Evolutionary conservation across 139 green algal species (phyloP).

Genomic region (Coelastrella sp.): DNA sequence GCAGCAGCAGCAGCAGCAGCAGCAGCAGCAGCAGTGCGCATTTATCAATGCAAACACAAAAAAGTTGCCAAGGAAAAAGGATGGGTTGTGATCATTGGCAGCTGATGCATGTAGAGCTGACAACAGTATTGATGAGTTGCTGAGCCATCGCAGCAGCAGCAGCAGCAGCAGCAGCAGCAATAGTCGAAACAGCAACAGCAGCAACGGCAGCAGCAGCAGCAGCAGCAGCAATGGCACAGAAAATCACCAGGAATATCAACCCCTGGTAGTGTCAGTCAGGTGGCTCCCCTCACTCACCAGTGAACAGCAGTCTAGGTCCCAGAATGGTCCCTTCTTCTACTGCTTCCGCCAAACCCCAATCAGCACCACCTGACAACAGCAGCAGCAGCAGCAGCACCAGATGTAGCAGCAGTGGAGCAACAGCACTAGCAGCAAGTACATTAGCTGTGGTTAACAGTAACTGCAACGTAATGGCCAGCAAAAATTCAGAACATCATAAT

Average conservation of each 20-base stretch:
- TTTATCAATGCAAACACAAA: not conserved
- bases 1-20: not conserved
- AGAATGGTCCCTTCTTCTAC: constrained; percentile 72
- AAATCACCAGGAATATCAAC: not conserved
- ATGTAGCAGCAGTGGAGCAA: not conserved
- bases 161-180: not conserved
- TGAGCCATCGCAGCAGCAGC: not conserved
- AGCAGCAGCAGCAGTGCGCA: not conserved
- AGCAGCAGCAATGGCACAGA: no score
- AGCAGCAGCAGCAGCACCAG: no score
- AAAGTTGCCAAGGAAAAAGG: not conserved
- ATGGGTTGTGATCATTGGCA: not conserved
- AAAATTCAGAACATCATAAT: no score
- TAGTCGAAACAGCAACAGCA: not conserved
- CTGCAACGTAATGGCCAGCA: no score
- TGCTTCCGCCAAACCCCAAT: constrained; percentile 74
- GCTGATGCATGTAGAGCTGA: not conserved
- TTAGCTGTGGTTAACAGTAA: no score
- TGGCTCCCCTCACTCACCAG: constrained; percentile 38
- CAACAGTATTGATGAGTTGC: no score
- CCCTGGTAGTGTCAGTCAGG: no score
- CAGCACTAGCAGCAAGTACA: not conserved
- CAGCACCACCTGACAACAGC: constrained; percentile 61
- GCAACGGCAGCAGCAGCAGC: not conserved
- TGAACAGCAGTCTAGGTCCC: constrained; percentile 73